Percentiles rank a stretch among this genome's conserved stretches.
Evolutionary conservation across 371 early-diverging fungal genomes (phyloP).

Genomic region (Lichtheimia corymbifera): DNA sequence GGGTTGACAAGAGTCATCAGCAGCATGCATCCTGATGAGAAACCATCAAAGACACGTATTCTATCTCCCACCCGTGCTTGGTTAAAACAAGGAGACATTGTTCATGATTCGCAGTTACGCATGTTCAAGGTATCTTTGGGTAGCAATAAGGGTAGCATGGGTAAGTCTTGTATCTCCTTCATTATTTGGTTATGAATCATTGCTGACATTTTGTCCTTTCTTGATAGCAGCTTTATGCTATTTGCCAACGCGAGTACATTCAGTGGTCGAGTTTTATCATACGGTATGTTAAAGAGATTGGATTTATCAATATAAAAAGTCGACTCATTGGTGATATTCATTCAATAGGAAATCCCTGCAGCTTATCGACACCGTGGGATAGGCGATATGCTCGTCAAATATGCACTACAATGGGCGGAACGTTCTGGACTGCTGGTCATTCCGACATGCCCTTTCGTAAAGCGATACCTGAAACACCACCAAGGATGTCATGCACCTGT

Average conservation of each 20-base stretch:
- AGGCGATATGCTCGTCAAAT: conserved; percentile 19
- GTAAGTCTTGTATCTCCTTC: not conserved
- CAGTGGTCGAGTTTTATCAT: conserved; percentile 28
- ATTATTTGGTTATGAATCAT: no score
- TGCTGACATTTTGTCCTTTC: not conserved
- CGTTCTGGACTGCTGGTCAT: conserved; percentile 10
- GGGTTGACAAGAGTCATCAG: not conserved
- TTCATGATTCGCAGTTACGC: conserved; percentile 18
- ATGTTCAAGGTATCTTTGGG: conserved; percentile 27
- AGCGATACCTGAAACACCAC: conserved; percentile 19
- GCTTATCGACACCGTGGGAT: conserved; percentile 23
- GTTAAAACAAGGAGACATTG: conserved; percentile 13
- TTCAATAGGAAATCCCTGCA: conserved; percentile 24
- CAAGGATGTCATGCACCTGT: conserved; percentile 13
- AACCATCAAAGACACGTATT: conserved; percentile 3
- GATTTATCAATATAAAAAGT: not conserved
- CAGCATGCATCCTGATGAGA: not conserved
- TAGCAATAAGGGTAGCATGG: not conserved
- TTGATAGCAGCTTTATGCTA: conserved; percentile 28
- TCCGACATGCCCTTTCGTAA: conserved; percentile 25
- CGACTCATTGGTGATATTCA: not conserved
- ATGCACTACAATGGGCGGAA: conserved; percentile 26
- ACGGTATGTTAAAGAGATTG: conserved; percentile 16
- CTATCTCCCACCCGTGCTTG: not conserved
- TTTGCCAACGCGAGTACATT: conserved; percentile 22